These are phyloP conservation scores for Naematelia encephala DNA, from an alignment of 768 basidiomycete genomes.

Conservation along the genomic window DNA sequence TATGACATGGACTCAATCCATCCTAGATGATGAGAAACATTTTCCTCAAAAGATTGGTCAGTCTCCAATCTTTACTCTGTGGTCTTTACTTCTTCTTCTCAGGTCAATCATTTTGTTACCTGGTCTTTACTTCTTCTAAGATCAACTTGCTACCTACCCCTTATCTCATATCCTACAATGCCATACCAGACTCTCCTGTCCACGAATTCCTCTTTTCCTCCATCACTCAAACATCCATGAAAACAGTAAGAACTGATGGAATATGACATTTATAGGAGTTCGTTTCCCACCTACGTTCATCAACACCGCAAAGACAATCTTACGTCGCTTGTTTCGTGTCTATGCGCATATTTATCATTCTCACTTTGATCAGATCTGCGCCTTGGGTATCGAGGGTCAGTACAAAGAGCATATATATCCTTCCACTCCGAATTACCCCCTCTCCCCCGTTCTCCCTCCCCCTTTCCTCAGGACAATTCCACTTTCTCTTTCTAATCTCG, in stretches of 20 bases:
- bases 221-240: no score
- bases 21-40: conserved; percentile 84
- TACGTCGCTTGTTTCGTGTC: conserved; percentile 87
- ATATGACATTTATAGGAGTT: conserved; percentile 60
- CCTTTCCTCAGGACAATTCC: background rate
- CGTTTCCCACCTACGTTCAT: conserved; percentile 87
- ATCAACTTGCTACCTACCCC: no score
- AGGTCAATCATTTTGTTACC: no score
- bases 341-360: conserved; percentile 99
- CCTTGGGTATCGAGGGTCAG: conserved; percentile 98
- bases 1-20: conserved; percentile 96
- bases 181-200: no score
- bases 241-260: no score
- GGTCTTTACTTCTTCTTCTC: background rate
- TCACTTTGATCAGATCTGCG: conserved; percentile 98
- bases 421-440: conserved; percentile 34
- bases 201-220: no score
- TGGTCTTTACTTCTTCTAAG: no score
- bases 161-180: no score
- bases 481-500: background rate
- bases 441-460: background rate
- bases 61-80: conserved; percentile 8
- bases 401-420: no score
- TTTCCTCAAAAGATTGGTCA: conserved; percentile 95
- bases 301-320: conserved; percentile 84